A percentile compares a stretch with the other conserved stretches of the same genome.
phyloP scores from a whole-genome alignment of 139 green algal species.

The Nannochloris sp. region DNA sequence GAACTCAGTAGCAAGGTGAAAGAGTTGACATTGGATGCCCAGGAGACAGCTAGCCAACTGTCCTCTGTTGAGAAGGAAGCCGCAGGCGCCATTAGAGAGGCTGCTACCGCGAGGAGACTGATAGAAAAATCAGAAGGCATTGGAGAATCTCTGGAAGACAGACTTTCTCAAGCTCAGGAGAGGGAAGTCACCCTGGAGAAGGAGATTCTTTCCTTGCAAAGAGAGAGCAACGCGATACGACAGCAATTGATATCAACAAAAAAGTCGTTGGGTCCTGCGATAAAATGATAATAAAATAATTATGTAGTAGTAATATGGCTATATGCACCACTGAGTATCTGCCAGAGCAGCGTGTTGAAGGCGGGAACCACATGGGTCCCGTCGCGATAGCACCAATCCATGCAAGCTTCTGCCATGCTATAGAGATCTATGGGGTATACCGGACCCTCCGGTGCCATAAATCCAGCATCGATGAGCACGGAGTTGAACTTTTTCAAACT shows the following conservation, averaged over 20 bases:
- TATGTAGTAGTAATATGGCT: background rate
- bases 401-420: slow-evolving; percentile 1
- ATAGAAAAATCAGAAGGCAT: background rate
- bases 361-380: background rate
- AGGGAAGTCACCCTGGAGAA: background rate
- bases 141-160: background rate
- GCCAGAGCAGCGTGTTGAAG: slow-evolving; percentile 4
- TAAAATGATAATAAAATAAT: background rate
- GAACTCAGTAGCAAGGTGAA: background rate
- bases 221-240: background rate
- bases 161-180: background rate
- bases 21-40: background rate
- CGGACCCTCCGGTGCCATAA: background rate
- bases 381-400: background rate
- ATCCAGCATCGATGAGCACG: background rate
- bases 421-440: background rate
- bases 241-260: background rate
- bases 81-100: background rate
- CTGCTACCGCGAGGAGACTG: background rate
- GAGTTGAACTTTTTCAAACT: slow-evolving; percentile 3
- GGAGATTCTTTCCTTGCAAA: background rate
- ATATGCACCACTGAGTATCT: background rate
- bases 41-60: background rate
- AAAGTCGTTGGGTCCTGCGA: background rate
- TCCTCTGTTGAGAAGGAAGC: background rate